Conservation (phyloP, 169 alveolate species). For the Eimeria maxima region DNA sequence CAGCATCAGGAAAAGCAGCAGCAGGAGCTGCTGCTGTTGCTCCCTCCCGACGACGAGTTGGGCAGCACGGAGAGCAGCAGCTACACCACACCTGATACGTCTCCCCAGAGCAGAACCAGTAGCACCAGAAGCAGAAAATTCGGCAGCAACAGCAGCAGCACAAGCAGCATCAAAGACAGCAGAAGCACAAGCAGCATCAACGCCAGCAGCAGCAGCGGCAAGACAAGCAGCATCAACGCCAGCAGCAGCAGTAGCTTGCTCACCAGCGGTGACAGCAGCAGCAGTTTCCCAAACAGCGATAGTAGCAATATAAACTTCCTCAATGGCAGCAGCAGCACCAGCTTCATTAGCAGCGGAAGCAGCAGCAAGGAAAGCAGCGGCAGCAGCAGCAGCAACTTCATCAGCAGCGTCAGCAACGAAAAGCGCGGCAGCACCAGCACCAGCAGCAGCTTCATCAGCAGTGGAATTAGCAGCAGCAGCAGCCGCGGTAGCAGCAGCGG, state of each 20-base stretch:
- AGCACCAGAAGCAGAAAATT: neutral
- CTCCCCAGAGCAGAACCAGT: neutral
- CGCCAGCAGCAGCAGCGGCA: neutral
- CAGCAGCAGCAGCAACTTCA: neutral
- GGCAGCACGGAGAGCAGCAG: neutral
- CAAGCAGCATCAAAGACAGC: neutral
- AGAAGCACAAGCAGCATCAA: neutral
- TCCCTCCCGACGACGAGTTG: no score
- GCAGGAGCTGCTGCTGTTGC: no score
- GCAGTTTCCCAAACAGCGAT: neutral
- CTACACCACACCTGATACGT: neutral
- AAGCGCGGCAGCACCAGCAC: neutral
- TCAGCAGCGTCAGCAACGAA: neutral
- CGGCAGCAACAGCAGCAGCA: no score
- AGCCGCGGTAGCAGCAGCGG: neutral
- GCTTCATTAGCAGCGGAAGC: neutral
- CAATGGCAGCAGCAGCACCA: neutral
- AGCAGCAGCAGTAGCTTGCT: neutral
- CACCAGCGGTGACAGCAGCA: neutral
- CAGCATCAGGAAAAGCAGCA: no score
- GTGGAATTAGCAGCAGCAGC: neutral
- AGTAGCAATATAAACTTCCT: neutral
- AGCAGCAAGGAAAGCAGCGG: neutral
- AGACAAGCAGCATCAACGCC: neutral
- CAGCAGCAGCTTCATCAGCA: no score